Percentiles rank a stretch among this genome's conserved stretches.
Evolutionary conservation across 1,284 basidiomycete species (phyloP).

Genomic region (Pulveroboletus ridleyi): DNA sequence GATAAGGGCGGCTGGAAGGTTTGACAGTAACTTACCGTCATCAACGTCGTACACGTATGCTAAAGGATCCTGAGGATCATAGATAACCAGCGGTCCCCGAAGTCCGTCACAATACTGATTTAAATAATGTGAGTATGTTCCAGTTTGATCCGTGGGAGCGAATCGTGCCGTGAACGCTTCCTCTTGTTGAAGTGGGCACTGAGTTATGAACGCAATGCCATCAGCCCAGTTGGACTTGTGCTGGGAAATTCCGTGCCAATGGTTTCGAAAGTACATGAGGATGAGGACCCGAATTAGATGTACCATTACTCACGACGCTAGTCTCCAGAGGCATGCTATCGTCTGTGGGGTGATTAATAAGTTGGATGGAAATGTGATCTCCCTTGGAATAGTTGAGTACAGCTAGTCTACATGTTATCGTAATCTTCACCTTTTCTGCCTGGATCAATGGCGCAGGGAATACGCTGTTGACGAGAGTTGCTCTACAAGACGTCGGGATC

Average conservation of each 20-base stretch:
- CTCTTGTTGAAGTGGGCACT: constrained; percentile 39
- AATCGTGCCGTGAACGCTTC: constrained; percentile 36
- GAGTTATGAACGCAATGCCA: constrained; percentile 38
- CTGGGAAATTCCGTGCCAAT: constrained; percentile 43
- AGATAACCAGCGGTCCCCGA: constrained; percentile 47
- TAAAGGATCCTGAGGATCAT: constrained; percentile 45
- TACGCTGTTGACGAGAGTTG: constrained; percentile 33
- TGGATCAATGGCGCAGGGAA: constrained; percentile 36
- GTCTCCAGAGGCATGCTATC: constrained; percentile 40
- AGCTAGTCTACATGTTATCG: neutral
- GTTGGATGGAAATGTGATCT: constrained; percentile 30
- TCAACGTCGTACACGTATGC: constrained; percentile 45
- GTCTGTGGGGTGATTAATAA: constrained; percentile 42
- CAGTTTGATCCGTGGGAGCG: constrained; percentile 27
- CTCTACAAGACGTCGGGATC: constrained; percentile 20
- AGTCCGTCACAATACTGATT: constrained; percentile 52
- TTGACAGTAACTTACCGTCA: constrained; percentile 33
- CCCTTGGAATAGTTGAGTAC: constrained; percentile 17
- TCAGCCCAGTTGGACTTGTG: constrained; percentile 41
- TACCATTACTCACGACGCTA: constrained; percentile 35
- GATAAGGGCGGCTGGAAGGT: neutral
- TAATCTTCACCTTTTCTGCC: constrained; percentile 29
- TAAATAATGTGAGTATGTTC: constrained; percentile 39
- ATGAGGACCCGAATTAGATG: neutral
- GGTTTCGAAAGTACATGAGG: constrained; percentile 28